Percentiles rank a stretch among this genome's conserved stretches.
These are phyloP conservation scores for Tremellales sp. DNA, from an alignment of 1,284 basidiomycete species.

Conservation along the genomic window DNA sequence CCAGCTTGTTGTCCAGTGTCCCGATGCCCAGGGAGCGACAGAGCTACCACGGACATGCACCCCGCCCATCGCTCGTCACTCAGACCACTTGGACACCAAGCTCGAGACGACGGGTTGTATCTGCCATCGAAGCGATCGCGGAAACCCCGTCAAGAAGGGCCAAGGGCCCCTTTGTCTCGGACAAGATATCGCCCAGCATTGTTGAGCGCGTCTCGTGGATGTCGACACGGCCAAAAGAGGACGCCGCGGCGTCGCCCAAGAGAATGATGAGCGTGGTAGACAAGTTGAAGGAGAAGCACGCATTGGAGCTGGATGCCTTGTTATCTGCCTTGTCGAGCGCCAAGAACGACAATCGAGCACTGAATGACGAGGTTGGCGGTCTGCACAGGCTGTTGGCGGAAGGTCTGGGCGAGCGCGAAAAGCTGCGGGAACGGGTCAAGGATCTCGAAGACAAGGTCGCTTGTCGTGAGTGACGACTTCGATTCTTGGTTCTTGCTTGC, in stretches of 20 bases:
- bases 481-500: background rate
- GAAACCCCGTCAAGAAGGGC: background rate
- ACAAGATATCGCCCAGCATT: constrained; percentile 15
- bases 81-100: constrained; percentile 7
- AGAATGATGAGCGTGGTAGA: constrained; percentile 3
- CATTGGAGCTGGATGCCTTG: constrained; percentile 30
- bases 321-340: constrained; percentile 44
- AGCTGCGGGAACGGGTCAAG: constrained; percentile 52
- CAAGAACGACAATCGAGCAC: constrained; percentile 52
- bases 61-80: constrained; percentile 7
- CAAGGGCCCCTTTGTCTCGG: constrained; percentile 10
- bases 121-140: background rate
- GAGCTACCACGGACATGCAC: constrained; percentile 1
- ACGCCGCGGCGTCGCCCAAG: too few species aligned
- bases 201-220: constrained; percentile 6
- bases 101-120: constrained; percentile 1
- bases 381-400: constrained; percentile 66
- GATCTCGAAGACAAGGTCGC: constrained; percentile 4
- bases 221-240: background rate
- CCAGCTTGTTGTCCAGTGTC: too few species aligned
- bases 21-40: too few species aligned
- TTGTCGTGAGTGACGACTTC: background rate
- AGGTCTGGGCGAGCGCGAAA: constrained; percentile 6
- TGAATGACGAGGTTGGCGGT: constrained; percentile 59
- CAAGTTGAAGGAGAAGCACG: constrained; percentile 23